phyloP scores from a whole-genome alignment of 1,284 basidiomycete genomes.

The Microbotryomycetes sp. region DNA sequence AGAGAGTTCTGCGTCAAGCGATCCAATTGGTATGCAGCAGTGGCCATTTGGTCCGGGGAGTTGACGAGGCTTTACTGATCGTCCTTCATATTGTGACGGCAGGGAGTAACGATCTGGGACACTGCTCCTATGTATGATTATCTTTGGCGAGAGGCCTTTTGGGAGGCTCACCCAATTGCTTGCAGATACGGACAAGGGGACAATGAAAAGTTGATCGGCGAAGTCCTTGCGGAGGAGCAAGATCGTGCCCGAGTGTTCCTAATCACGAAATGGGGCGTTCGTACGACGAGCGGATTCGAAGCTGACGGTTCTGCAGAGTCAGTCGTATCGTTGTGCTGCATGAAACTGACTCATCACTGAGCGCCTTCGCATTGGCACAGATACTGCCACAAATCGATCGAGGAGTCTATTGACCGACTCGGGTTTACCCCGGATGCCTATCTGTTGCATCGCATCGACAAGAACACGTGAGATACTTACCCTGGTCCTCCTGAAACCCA shows the following conservation, averaged over 20 bases:
- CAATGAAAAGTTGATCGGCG: conserved; percentile 30
- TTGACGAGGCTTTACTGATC: too few relatives aligned
- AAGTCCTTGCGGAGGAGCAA: conserved; percentile 8
- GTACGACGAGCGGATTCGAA: background rate
- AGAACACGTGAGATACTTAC: conserved; percentile 3
- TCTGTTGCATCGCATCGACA: conserved; percentile 22
- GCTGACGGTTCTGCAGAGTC: conserved; percentile 1
- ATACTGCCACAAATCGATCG: conserved; percentile 9
- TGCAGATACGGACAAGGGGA: conserved; percentile 15
- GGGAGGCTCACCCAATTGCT: background rate
- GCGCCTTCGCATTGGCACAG: background rate
- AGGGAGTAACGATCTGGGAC: conserved; percentile 21
- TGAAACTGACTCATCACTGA: background rate
- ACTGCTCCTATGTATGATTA: conserved; percentile 10
- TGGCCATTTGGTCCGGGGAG: too few relatives aligned
- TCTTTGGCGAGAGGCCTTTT: background rate
- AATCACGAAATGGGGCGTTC: conserved; percentile 27
- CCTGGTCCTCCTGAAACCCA: too few relatives aligned
- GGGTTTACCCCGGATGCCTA: conserved; percentile 24
- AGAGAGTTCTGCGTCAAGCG: too few relatives aligned
- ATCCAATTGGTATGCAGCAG: too few relatives aligned
- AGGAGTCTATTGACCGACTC: conserved; percentile 11
- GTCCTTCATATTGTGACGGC: background rate
- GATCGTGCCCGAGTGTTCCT: conserved; percentile 13
- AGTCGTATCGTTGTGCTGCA: background rate